A percentile compares a stretch with the other conserved stretches of the same genome.
phyloP scores from a whole-genome alignment of 257 asterid species.

The Forsythia suspensa region DNA sequence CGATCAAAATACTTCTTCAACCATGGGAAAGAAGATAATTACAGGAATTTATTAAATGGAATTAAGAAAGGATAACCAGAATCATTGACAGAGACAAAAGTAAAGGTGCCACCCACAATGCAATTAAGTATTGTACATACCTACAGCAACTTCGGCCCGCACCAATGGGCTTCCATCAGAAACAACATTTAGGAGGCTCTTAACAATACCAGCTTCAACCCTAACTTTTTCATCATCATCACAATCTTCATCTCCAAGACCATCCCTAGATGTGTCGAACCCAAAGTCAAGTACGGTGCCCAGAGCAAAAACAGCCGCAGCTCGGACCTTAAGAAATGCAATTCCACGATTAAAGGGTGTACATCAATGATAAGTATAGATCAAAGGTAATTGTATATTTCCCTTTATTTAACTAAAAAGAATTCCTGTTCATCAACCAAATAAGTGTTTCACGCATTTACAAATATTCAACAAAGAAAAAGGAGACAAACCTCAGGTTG shows the following conservation, averaged over 20 bases:
- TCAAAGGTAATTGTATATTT: not conserved
- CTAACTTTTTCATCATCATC: constrained; percentile 90
- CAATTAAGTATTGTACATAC: constrained; percentile 50
- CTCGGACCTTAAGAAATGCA: constrained; percentile 73
- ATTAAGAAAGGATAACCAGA: not conserved
- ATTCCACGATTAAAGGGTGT: constrained; percentile 11
- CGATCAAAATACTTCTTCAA: not conserved
- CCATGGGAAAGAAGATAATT: not conserved
- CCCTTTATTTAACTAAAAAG: not conserved
- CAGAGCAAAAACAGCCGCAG: constrained; percentile 91
- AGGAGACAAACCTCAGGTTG: constrained; percentile 83
- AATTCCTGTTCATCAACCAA: not conserved
- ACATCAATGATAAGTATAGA: not conserved
- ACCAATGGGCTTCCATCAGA: constrained; percentile 98
- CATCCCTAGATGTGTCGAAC: constrained; percentile 72
- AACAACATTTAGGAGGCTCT: constrained; percentile 70
- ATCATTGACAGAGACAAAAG: not conserved
- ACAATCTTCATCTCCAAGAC: constrained; percentile 75
- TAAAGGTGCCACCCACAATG: constrained; percentile 37
- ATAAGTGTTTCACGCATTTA: not conserved
- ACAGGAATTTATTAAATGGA: not conserved
- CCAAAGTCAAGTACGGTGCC: constrained; percentile 88
- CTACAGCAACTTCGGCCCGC: constrained; percentile 97
- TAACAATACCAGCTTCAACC: constrained; percentile 73
- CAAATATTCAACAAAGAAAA: not conserved